Conservation (phyloP, 1,284 basidiomycete species). For the Ustilago nuda region DNA sequence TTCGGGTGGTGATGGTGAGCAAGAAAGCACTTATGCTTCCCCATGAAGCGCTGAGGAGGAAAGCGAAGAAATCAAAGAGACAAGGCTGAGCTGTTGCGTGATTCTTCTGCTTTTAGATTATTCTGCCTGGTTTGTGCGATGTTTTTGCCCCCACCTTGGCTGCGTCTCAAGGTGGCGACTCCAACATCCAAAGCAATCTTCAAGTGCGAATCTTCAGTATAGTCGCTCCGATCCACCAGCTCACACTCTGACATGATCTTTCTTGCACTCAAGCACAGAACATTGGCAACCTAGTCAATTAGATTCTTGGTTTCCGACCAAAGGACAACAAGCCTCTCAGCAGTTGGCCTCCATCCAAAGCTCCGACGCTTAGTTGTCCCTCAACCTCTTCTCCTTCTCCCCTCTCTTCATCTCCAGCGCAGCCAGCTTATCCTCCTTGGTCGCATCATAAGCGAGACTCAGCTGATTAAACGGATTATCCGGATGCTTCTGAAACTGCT, state of each 20-base stretch:
- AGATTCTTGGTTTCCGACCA: too few species aligned
- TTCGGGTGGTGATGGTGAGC: not conserved
- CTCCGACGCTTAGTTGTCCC: slow-evolving; percentile 13
- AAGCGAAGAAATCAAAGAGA: too few species aligned
- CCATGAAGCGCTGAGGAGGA: not conserved
- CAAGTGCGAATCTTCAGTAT: too few species aligned
- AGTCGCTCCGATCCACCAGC: too few species aligned
- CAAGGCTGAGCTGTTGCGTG: not conserved
- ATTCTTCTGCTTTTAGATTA: not conserved
- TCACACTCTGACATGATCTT: too few species aligned
- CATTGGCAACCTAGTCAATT: too few species aligned
- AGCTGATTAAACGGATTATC: slow-evolving; percentile 81
- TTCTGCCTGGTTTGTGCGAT: slow-evolving; percentile 1
- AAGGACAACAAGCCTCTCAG: too few species aligned
- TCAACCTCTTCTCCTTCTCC: slow-evolving; percentile 62
- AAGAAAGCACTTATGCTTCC: not conserved
- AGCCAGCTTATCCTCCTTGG: slow-evolving; percentile 82
- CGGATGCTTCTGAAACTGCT: slow-evolving; percentile 77
- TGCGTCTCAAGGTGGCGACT: not conserved
- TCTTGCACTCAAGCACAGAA: too few species aligned
- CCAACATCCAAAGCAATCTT: too few species aligned
- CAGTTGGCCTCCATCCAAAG: too few species aligned
- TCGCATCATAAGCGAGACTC: slow-evolving; percentile 80
- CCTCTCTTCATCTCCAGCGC: slow-evolving; percentile 74
- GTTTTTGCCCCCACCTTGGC: not conserved